phyloP scores from a whole-genome alignment of 768 basidiomycete species.

The Plicaturopsis crispa region DNA sequence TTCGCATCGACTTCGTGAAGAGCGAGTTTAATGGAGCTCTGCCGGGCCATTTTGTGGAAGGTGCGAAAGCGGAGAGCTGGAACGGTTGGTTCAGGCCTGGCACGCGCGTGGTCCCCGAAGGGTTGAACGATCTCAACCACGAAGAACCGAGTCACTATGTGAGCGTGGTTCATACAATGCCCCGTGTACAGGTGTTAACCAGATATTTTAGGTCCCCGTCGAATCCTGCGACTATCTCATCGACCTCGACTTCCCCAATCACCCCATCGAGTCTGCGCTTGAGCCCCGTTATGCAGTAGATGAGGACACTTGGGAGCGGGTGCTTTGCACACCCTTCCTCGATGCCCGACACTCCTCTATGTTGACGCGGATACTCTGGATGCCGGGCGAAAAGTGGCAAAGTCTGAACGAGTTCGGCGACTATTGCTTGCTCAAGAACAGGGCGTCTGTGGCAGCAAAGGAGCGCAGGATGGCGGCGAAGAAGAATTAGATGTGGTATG shows the following conservation, averaged over 20 bases:
- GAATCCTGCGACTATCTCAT: constrained; percentile 83
- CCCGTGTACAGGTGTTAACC: constrained; percentile 5
- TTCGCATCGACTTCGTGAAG: constrained; percentile 84
- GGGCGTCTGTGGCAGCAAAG: constrained; percentile 8
- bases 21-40: constrained; percentile 87
- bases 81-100: constrained; percentile 50
- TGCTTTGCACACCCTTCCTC: constrained; percentile 77
- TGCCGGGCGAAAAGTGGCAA: constrained; percentile 68
- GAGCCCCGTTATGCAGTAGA: constrained; percentile 82
- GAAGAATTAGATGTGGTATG: background rate
- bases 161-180: constrained; percentile 25
- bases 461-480: background rate
- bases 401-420: constrained; percentile 75
- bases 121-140: constrained; percentile 83
- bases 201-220: constrained; percentile 47
- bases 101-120: constrained; percentile 51
- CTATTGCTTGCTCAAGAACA: constrained; percentile 81
- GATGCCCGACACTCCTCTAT: constrained; percentile 69
- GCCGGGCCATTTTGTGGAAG: constrained; percentile 70
- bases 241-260: constrained; percentile 79
- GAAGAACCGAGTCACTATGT: constrained; percentile 80
- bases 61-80: constrained; percentile 20
- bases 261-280: constrained; percentile 41
- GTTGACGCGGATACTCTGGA: constrained; percentile 72
- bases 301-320: constrained; percentile 66